A percentile compares a stretch with the other conserved stretches of the same genome.
These are phyloP conservation scores for Aegle marmelos DNA, from an alignment of 345 rosid genomes.

Conservation along the genomic window DNA sequence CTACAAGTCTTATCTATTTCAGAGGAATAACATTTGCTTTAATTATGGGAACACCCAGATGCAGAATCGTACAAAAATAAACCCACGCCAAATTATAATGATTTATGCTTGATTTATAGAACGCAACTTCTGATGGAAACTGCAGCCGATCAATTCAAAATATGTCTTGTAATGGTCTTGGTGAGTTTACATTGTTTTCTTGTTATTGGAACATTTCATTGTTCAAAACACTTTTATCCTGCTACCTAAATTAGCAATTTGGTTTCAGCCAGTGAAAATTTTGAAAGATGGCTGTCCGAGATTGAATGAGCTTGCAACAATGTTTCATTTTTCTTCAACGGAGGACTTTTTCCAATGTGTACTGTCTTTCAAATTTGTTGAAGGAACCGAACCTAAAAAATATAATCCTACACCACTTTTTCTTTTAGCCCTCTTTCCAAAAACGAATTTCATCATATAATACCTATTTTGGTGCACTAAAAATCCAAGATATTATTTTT, in stretches of 20 bases:
- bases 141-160: constrained; percentile 14
- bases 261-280: not conserved
- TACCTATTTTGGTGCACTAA: no score
- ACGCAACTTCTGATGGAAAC: constrained; percentile 24
- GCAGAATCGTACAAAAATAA: constrained; percentile 20
- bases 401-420: no score
- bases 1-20: not conserved
- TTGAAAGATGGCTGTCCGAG: not conserved
- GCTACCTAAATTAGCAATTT: not conserved
- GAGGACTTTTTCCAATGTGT: not conserved
- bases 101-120: constrained; percentile 47
- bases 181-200: constrained; percentile 14
- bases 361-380: constrained; percentile 18
- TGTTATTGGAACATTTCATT: not conserved
- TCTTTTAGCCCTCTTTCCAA: no score
- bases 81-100: constrained; percentile 32
- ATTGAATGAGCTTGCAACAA: not conserved
- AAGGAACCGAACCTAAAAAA: constrained; percentile 27
- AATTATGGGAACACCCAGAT: constrained; percentile 42
- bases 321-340: not conserved
- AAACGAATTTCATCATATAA: no score
- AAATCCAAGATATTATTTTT: no score
- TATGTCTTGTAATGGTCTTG: constrained; percentile 26
- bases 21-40: constrained; percentile 19
- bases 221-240: not conserved